phyloP scores from a whole-genome alignment of 306 rosid species.

The Vigna angularis region DNA sequence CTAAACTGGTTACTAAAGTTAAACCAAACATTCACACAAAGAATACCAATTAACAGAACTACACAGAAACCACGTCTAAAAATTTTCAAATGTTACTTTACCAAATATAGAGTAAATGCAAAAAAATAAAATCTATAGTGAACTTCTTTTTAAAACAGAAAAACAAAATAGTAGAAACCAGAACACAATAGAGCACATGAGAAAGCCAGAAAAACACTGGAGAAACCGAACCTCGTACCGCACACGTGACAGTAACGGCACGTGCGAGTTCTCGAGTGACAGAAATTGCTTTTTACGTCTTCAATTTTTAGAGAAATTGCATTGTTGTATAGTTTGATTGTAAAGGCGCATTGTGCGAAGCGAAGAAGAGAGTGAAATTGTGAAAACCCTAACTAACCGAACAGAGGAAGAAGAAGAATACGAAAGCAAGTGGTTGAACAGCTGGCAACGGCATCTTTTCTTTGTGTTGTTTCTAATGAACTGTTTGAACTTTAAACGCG shows the following conservation, averaged over 20 bases:
- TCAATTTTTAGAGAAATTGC: neutral
- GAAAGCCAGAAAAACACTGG: neutral
- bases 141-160: neutral
- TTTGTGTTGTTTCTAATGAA: neutral
- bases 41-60: conserved; percentile 6
- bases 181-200: neutral
- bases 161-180: neutral
- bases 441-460: conserved; percentile 41
- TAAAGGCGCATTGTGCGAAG: neutral
- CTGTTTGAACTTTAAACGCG: conserved; percentile 42
- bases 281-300: neutral
- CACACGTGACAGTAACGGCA: neutral
- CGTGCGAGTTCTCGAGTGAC: conserved; percentile 10
- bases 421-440: conserved; percentile 42
- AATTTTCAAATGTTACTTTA: neutral
- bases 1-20: neutral
- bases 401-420: neutral
- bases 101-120: neutral
- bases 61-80: neutral
- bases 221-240: conserved; percentile 15
- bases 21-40: conserved; percentile 30
- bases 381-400: conserved; percentile 36
- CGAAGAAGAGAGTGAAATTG: neutral
- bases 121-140: neutral
- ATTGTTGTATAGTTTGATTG: neutral